Base-by-base conservation (phyloP, 108 stramenopile genomes). In the Fragilaria radians region DNA sequence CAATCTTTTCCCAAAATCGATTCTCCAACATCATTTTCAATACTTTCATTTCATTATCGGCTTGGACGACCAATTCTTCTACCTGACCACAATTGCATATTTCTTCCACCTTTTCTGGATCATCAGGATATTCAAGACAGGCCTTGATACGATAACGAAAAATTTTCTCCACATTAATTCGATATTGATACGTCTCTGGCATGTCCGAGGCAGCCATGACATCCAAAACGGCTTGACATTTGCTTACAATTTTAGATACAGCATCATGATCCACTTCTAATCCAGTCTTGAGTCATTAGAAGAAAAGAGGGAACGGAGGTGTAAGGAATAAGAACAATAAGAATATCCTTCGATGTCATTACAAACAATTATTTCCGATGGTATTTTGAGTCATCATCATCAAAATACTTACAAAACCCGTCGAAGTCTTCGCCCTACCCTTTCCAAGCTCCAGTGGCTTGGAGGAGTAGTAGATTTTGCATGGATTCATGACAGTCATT, bases 41-140 rank as follows among this genome's bases (percentile, higher is more conserved):
- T 26, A 91, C 93, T 31, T 63, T 70, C 89, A 94, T 90, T 68
- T 94, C 93, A 72, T 89, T 84, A 24, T 91, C 84, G 32, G 93
- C 93, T 70, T 91, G 89, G 47, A 87, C 72, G 30, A 94, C 85
- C 78, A 94, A 66, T 60, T 94, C 93, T 71, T 94, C 93, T 57
- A 94, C 89, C 62, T 94, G 93, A 42, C 93, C 93, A 59, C 89
- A 91, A 63, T 87, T 80, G 52, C 82, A 82, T 62, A 84, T 53
- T 21, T 88, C 87, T 61, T 94, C 93, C 25, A 94, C 88, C 61
- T 68, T 67, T 57, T 90, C 89, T 45, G 89, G 89, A 77, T 94
- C 89, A 31, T 90, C 86, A 18, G 80, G 71, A 54, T 88, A 70
- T 32, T 84, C 77, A 54, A 65, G 70, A 26, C 76, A 80, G 5